Evolutionary conservation across 345 rosid species (phyloP), one percentile per base, ranked within the genome.

Genomic region (Rhodamnia rubescens): DNA sequence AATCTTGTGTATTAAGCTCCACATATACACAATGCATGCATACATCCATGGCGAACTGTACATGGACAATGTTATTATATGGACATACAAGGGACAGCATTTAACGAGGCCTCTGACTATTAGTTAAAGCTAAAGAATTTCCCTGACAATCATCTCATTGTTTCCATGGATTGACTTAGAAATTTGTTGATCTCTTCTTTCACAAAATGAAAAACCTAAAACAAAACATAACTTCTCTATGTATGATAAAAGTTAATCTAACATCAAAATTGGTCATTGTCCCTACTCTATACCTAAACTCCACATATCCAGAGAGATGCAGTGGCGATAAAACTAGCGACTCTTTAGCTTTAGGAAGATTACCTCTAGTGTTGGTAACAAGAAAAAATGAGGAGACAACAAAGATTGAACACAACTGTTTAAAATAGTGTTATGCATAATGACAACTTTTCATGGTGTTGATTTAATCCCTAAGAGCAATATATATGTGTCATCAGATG

Each of bases 11-110:
- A 36, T 0, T 0, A 18, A 69, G 24, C 18, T 69, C 80, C 80
- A 36, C 47, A 36, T 32, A 69, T 69, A 36, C 80, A 69, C 80
- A 92, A 69, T 69, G 78, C 47, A 69, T 21, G 18, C 24, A 32
- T 11, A 0, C 78, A 69, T 69, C 21, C 12, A 0, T 69, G 47
- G 44, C 32, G 78, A 32, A 69, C 47, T 32, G 92, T 88, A 92
- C 87, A 69, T 87, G 89, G 91, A 86, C 89, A 92, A 93, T 85
- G 88, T 81, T 85, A 88, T 81, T 74, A 29, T 61, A 82, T 26
- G 61, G 59, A 84, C 54, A 61, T 69, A 69, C 21, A 69, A 36
- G 47, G 78, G 26, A 69, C 80, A 36, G 36, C 2, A 69, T 36
- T 32, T 69, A 26, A 69, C 47, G 20, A 36, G 13, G 80, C 47